A percentile compares a stretch with the other conserved stretches of the same genome.
Evolutionary conservation across 768 basidiomycete genomes (phyloP).

Genomic region (Coprinopsis marcescibilis): DNA sequence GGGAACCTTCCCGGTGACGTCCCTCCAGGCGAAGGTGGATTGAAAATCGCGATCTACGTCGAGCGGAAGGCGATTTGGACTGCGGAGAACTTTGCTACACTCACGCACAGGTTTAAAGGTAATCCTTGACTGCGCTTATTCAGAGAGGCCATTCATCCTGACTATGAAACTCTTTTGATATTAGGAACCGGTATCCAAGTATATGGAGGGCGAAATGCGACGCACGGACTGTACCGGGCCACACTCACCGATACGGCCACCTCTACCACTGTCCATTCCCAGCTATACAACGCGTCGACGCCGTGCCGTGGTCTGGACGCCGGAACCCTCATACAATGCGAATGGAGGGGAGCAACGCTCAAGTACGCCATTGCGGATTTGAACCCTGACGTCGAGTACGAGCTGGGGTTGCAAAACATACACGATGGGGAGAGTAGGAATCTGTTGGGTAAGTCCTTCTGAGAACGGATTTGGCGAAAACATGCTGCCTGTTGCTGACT

Average conservation of each 20-base stretch:
- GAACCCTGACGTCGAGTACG: slow-evolving; percentile 1
- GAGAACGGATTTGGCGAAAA: background rate
- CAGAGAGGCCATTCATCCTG: background rate
- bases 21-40: background rate
- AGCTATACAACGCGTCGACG: slow-evolving; percentile 1
- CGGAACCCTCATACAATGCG: background rate
- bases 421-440: background rate
- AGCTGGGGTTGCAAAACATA: slow-evolving; percentile 5
- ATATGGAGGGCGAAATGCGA: slow-evolving; percentile 8
- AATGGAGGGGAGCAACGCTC: slow-evolving; percentile 8
- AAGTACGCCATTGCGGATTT: slow-evolving; percentile 7
- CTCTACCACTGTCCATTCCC: background rate
- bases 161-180: background rate
- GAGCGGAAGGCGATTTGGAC: slow-evolving; percentile 4
- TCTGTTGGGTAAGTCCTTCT: background rate
- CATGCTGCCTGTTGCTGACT: background rate
- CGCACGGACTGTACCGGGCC: slow-evolving; percentile 5
- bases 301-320: background rate
- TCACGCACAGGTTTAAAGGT: slow-evolving; percentile 2
- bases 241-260: background rate
- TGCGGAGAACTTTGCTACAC: background rate
- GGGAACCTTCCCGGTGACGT: background rate
- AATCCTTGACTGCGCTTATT: background rate
- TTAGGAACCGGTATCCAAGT: slow-evolving; percentile 8
- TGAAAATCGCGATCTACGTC: background rate